Evolutionary conservation across 768 basidiomycete genomes (phyloP).

Genomic region (Lactarius evosmus): DNA sequence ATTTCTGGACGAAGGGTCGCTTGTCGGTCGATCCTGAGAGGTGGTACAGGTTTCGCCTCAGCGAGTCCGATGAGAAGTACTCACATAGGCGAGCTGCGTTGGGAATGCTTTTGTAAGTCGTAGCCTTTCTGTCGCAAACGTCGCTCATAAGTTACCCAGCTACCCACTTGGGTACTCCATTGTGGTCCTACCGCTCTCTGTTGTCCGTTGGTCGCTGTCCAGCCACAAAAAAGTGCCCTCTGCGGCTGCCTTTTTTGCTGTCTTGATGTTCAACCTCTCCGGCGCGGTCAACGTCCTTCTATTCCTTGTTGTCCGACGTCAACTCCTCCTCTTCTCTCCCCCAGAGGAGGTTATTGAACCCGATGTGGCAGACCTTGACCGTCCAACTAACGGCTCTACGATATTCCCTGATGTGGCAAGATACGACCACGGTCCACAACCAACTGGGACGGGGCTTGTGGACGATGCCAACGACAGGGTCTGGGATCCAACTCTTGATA

Average conservation of each 20-base stretch:
- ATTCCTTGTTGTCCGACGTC: conserved; percentile 38
- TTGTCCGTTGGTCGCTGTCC: conserved; percentile 42
- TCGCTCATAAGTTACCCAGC: conserved; percentile 27
- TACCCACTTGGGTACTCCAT: conserved; percentile 42
- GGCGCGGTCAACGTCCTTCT: conserved; percentile 43
- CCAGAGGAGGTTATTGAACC: neutral
- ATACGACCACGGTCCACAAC: neutral
- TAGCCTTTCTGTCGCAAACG: neutral
- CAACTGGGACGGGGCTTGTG: neutral
- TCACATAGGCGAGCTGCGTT: conserved; percentile 15
- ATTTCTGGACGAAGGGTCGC: conserved; percentile 39
- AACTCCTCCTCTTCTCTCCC: conserved; percentile 35
- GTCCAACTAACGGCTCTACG: neutral
- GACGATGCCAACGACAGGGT: neutral
- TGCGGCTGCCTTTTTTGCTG: conserved; percentile 36
- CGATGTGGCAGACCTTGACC: neutral
- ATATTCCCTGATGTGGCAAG: neutral
- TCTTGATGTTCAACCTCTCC: conserved; percentile 39
- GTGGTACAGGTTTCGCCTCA: conserved; percentile 38
- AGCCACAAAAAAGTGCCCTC: conserved; percentile 28
- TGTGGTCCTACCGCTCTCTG: conserved; percentile 40
- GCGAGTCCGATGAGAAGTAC: conserved; percentile 15
- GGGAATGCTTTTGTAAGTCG: conserved; percentile 33
- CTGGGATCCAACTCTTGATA: neutral
- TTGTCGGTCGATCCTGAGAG: conserved; percentile 33